A percentile compares a stretch with the other conserved stretches of the same genome.
Evolutionary conservation across 306 rosid genomes (phyloP).

Genomic region (Hippophae gyantsensis): DNA sequence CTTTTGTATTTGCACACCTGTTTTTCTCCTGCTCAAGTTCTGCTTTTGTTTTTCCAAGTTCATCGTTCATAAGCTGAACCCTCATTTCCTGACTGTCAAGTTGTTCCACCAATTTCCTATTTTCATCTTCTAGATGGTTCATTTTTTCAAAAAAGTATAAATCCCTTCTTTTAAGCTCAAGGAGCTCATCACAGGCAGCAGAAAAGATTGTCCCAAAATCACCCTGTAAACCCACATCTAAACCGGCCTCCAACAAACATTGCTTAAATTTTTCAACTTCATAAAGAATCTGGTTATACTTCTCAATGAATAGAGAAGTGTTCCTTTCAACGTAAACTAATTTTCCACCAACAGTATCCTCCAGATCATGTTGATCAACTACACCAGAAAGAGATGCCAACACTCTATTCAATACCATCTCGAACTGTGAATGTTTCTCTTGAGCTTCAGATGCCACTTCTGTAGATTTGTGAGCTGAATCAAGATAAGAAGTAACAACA

Average conservation of each 20-base stretch:
- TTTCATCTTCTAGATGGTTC: slow-evolving; percentile 51
- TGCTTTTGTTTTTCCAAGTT: slow-evolving; percentile 45
- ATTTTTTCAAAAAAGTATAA: slow-evolving; percentile 38
- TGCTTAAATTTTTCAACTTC: slow-evolving; percentile 56
- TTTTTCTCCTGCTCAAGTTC: slow-evolving; percentile 82
- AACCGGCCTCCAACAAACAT: slow-evolving; percentile 38
- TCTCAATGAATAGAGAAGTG: slow-evolving; percentile 39
- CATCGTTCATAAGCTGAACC: slow-evolving; percentile 39
- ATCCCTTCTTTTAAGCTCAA: slow-evolving; percentile 62
- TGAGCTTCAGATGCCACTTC: slow-evolving; percentile 29
- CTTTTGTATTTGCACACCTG: slow-evolving; percentile 59
- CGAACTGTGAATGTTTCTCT: slow-evolving; percentile 36
- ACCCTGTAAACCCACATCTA: slow-evolving; percentile 31
- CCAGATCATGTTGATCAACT: slow-evolving; percentile 37
- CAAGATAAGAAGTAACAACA: not conserved
- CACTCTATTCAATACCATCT: slow-evolving; percentile 37
- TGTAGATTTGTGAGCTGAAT: no score
- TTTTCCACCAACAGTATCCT: slow-evolving; percentile 48
- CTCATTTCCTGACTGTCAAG: slow-evolving; percentile 44
- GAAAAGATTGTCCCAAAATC: slow-evolving; percentile 37
- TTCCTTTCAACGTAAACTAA: slow-evolving; percentile 43
- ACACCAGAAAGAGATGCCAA: slow-evolving; percentile 45
- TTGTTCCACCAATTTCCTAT: slow-evolving; percentile 47
- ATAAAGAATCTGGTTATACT: slow-evolving; percentile 44
- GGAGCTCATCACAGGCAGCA: slow-evolving; percentile 46